Base-by-base conservation (phyloP, 2,329 filamentous ascomycete genomes). In the Pyricularia grisea region DNA sequence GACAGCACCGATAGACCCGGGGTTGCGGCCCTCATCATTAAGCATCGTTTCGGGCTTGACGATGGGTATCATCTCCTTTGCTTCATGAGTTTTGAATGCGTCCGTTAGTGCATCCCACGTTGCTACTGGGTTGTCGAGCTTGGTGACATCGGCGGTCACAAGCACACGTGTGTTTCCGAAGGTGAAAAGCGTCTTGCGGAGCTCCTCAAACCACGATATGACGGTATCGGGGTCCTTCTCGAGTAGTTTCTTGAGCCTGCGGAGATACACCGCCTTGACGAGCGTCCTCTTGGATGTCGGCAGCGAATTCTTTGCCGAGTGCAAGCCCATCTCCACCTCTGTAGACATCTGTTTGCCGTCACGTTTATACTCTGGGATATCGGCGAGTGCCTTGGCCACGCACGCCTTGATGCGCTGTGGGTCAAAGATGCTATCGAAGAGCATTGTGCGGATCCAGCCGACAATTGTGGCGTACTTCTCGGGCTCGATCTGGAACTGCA, bases 321-420 rank as follows among this genome's bases (percentile, higher is more conserved):
- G 92, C 27, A 96, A 87, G 79, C 94, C 93, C 71, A 89, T 86
- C 73, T 95, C 88, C 69, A 90, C 83, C 71, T 89, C 87, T 69
- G 80, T 81, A 4, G 87, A 81, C 88, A 90, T 90, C 61, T 82
- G 81, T 69, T 89, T 87, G 1, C 95, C 95, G 73, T 91, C 92
- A 61, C 95, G 92, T 83, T 98, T 99, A 68, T 89, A 85, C 76
- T 97, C 93, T 0, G 95, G 95, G 23, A 99, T 90, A 74, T 98
- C 94, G 2, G 94, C 93, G 23, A 97, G 84, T 65, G 96, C 88
- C 78, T 97, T 96, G 70, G 89, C 89, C 20, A 96, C 81, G 27
- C 84, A 82, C 72, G 92, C 87, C 73, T 85, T 85, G 67, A 90
- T 81, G 28, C 88, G 83, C 66, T 82, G 80, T 3, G 90, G 85